Base-by-base conservation (phyloP, 495 filamentous ascomycete genomes). In the Penicillium canariense region DNA sequence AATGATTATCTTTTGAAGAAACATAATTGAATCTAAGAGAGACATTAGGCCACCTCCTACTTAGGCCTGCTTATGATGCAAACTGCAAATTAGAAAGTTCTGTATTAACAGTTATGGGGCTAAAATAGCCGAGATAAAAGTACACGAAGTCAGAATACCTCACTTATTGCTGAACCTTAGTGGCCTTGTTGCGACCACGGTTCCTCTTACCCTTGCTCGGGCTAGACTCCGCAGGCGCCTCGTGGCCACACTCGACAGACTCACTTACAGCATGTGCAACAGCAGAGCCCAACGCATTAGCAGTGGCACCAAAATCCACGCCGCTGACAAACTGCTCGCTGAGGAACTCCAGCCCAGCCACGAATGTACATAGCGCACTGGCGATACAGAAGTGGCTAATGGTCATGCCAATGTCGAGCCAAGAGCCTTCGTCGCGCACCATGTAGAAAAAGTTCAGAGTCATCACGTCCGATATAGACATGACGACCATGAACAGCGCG, bases 391-490 rank as follows among this genome's bases (percentile, higher is more conserved):
- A 99, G 61, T 96, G 90, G 60, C 82, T 94, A 55, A 99, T 99
- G 1, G 88, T 96, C 28, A 88, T 93, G 43, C 95, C 95, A 63
- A 97, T 99, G 62, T 99, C 95, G 48, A 99, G 73, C 95, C 95
- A 99, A 31, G 85, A 90, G 0, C 95, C 94, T 67, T 97, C 91
- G 66, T 99, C 95, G 50, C 85, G 85, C 6, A 99, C 95, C 66
- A 96, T 86, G 81, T 87, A 99, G 71, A 99, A 99, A 78, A 99
- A 99, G 68, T 94, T 91, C 50, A 99, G 77, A 4, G 95, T 97
- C 62, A 97, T 77, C 40, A 96, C 84, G 68, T 99, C 95, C 46
- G 89, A 89, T 43, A 96, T 82, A 14, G 90, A 86, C 85, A 96
- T 96, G 38, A 95, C 90, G 1, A 96, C 70, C 90, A 96, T 96